A percentile compares a stretch with the other conserved stretches of the same genome.
Evolutionary conservation across 2,329 filamentous ascomycete species (phyloP).

Genomic region (Thermochaetoides dissita): DNA sequence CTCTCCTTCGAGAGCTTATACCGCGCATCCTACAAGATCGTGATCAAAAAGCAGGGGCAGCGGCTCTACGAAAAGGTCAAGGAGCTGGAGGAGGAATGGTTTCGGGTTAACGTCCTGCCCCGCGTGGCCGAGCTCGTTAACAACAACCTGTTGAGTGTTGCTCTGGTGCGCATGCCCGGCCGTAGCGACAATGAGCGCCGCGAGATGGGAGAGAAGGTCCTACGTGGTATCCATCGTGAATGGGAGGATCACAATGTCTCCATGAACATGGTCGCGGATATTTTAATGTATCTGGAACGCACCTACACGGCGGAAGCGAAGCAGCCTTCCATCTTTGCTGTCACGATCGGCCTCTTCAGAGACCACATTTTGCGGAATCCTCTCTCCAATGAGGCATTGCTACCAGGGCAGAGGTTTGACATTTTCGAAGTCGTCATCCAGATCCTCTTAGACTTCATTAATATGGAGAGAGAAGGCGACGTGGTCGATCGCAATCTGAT

Average conservation of each 20-base stretch:
- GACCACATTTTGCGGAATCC: conserved; percentile 63
- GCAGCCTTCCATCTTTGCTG: conserved; percentile 65
- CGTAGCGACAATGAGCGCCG: conserved; percentile 66
- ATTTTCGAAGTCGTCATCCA: conserved; percentile 65
- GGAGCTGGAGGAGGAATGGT: conserved; percentile 69
- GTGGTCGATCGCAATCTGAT: conserved; percentile 73
- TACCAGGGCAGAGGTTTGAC: conserved; percentile 19
- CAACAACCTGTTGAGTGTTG: conserved; percentile 46
- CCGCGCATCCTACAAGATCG: conserved; percentile 84
- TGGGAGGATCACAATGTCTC: conserved; percentile 86
- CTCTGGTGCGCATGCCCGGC: conserved; percentile 40
- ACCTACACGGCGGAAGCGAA: conserved; percentile 59
- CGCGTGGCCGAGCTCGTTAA: conserved; percentile 59
- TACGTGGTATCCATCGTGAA: conserved; percentile 58
- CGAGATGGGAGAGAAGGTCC: conserved; percentile 67
- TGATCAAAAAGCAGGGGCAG: conserved; percentile 73
- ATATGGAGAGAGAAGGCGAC: conserved; percentile 83
- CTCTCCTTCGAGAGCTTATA: conserved; percentile 95
- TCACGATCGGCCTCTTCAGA: conserved; percentile 76
- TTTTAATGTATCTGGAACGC: conserved; percentile 94
- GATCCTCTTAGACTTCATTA: conserved; percentile 78
- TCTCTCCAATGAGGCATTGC: conserved; percentile 29
- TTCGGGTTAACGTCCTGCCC: conserved; percentile 57
- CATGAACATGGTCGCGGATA: conserved; percentile 94
- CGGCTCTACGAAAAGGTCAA: conserved; percentile 70